These are phyloP conservation scores for Lepidium aucheri DNA, from an alignment of 345 rosid species.

Conservation along the genomic window DNA sequence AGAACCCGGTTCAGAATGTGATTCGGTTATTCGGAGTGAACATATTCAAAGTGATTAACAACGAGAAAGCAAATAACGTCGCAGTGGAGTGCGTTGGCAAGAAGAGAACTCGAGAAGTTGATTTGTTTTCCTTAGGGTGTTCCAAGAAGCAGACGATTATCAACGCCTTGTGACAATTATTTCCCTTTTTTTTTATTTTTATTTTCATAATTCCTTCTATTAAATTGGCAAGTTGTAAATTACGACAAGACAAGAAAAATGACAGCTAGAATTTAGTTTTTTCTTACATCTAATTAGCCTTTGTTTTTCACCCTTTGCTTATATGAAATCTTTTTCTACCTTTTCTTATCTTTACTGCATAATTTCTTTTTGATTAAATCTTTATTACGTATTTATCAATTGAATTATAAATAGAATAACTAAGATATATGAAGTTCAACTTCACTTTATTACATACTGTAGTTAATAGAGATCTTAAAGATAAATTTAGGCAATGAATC, in stretches of 20 bases:
- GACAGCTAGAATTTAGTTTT: slow-evolving; percentile 19
- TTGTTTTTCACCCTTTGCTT: background rate
- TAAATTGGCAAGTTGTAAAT: slow-evolving; percentile 21
- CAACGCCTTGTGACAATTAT: slow-evolving; percentile 55
- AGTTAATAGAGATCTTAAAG: too few species aligned
- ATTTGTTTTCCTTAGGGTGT: slow-evolving; percentile 45
- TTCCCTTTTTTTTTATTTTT: background rate
- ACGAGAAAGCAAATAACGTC: slow-evolving; percentile 41
- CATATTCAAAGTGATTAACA: slow-evolving; percentile 40
- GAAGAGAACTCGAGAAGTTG: slow-evolving; percentile 49
- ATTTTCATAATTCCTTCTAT: background rate
- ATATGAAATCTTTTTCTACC: background rate
- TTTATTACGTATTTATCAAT: background rate
- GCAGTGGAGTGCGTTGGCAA: slow-evolving; percentile 36
- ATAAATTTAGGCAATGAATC: too few species aligned
- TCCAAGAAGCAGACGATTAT: slow-evolving; percentile 63
- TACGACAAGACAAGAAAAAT: slow-evolving; percentile 14
- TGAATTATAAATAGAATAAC: background rate
- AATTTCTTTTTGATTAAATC: background rate
- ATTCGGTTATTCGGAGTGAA: slow-evolving; percentile 41
- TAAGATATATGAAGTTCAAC: too few species aligned
- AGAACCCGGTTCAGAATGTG: slow-evolving; percentile 16
- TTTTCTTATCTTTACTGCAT: background rate
- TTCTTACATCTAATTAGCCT: slow-evolving; percentile 19
- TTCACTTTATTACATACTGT: too few species aligned